Evolutionary conservation across 805 yeast species (phyloP).

Genomic region (Wickerhamia fluorescens): DNA sequence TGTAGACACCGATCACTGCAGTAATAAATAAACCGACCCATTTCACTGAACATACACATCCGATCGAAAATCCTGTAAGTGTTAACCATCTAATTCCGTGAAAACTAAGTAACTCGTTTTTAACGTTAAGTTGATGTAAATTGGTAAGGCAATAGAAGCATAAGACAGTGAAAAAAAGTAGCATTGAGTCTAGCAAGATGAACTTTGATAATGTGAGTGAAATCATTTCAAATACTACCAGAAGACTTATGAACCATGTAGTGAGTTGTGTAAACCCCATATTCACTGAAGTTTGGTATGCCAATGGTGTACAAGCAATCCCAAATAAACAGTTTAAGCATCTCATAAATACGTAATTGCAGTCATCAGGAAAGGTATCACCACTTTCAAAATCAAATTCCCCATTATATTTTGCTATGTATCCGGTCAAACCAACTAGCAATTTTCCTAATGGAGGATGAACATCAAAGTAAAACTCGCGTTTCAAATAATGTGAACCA

Average conservation of each 20-base stretch:
- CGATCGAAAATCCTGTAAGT: conserved; percentile 60
- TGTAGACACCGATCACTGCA: conserved; percentile 51
- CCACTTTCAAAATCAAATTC: conserved; percentile 72
- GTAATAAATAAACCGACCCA: conserved; percentile 80
- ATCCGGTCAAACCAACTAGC: conserved; percentile 73
- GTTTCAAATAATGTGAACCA: conserved; percentile 72
- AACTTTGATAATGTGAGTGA: conserved; percentile 68
- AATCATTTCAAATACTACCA: conserved; percentile 62
- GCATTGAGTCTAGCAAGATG: conserved; percentile 70
- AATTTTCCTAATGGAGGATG: conserved; percentile 85
- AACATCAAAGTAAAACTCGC: conserved; percentile 78
- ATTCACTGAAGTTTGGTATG: conserved; percentile 43
- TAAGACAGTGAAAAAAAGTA: conserved; percentile 62
- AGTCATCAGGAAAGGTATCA: conserved; percentile 50
- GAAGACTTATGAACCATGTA: conserved; percentile 52
- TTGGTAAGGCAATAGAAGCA: conserved; percentile 33
- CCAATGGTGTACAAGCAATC: conserved; percentile 59
- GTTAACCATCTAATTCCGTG: conserved; percentile 50
- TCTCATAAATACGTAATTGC: conserved; percentile 62
- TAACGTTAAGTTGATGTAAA: conserved; percentile 40
- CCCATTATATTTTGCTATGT: conserved; percentile 76
- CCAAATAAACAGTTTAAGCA: conserved; percentile 65
- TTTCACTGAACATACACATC: conserved; percentile 78
- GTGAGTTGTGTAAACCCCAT: conserved; percentile 25
- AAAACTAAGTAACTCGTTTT: conserved; percentile 27